A percentile compares a stretch with the other conserved stretches of the same genome.
phyloP scores from a whole-genome alignment of 345 rosid species.

The Hibiscus trionum region DNA sequence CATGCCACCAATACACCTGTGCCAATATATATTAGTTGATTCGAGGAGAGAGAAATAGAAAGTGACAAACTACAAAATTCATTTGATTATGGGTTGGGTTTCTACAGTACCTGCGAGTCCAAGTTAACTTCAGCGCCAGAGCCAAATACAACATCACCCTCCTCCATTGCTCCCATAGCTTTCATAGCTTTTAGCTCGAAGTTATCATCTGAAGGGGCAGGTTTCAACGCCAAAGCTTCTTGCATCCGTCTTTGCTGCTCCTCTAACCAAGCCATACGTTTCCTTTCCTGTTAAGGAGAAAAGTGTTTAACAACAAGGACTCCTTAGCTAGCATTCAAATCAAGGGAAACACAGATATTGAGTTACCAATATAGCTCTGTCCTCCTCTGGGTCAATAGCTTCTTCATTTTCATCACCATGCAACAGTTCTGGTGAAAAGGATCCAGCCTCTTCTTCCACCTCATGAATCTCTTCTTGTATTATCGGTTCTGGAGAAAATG shows the following conservation, averaged over 20 bases:
- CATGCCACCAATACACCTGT: slow-evolving; percentile 97
- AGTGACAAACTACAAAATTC: not conserved
- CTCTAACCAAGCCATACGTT: slow-evolving; percentile 50
- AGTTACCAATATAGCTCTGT: slow-evolving; percentile 66
- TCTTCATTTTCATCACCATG: slow-evolving; percentile 83
- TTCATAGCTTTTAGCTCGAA: slow-evolving; percentile 85
- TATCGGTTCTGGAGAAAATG: slow-evolving; percentile 60
- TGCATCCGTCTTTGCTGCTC: slow-evolving; percentile 54
- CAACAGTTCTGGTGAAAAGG: slow-evolving; percentile 79
- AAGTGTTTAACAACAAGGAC: slow-evolving; percentile 6
- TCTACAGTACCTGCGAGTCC: slow-evolving; percentile 43
- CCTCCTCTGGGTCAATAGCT: slow-evolving; percentile 95
- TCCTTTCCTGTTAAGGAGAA: slow-evolving; percentile 43
- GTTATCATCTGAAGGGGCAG: slow-evolving; percentile 41
- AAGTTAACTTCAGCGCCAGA: slow-evolving; percentile 86
- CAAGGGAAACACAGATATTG: not conserved
- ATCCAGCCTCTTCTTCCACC: slow-evolving; percentile 69
- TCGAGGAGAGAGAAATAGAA: not conserved
- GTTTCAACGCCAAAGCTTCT: slow-evolving; percentile 39
- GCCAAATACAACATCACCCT: slow-evolving; percentile 91
- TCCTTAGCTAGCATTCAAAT: not conserved
- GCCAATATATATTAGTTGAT: no score
- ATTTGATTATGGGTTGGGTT: not conserved
- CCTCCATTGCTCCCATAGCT: slow-evolving; percentile 85
- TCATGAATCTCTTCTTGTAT: slow-evolving; percentile 36